Evolutionary conservation across 2,329 filamentous ascomycete species (phyloP).

Genomic region (Exophiala sp.): DNA sequence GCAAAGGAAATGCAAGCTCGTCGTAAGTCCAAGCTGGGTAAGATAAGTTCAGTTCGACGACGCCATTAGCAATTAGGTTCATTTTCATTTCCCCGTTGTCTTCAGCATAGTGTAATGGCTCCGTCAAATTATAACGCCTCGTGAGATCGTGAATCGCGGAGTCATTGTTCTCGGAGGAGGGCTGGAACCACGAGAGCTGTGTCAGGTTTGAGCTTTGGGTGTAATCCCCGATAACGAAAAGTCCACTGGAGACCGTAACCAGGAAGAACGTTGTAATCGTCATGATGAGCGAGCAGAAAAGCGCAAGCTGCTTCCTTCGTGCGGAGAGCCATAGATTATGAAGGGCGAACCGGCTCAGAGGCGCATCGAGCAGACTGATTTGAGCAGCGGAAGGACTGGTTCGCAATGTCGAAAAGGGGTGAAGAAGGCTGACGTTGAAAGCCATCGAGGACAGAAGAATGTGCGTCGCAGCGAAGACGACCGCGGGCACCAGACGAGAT

Average conservation of each 20-base stretch:
- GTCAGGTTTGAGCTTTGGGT: neutral
- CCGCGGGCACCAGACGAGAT: neutral
- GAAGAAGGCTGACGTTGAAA: slow-evolving; percentile 2
- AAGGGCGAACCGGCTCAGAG: neutral
- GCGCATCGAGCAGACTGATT: neutral
- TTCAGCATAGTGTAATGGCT: neutral
- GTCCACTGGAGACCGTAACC: slow-evolving; percentile 1
- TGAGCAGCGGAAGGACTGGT: neutral
- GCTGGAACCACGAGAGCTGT: too few species aligned
- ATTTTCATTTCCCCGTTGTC: neutral
- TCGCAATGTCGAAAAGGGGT: neutral
- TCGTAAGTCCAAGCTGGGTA: slow-evolving; percentile 1
- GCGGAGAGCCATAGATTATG: neutral
- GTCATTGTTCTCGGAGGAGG: neutral
- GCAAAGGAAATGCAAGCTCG: neutral
- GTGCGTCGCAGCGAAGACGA: neutral
- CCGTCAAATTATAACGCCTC: neutral
- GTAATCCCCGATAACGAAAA: neutral
- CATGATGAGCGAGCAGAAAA: neutral
- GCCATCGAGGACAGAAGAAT: neutral
- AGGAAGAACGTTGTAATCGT: neutral
- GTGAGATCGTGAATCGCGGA: neutral
- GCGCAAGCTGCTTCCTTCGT: neutral
- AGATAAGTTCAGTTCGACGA: neutral
- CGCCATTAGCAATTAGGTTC: neutral